A percentile compares a stretch with the other conserved stretches of the same genome.
Conservation (phyloP, 345 rosid species). For the Hibiscus mutabilis region DNA sequence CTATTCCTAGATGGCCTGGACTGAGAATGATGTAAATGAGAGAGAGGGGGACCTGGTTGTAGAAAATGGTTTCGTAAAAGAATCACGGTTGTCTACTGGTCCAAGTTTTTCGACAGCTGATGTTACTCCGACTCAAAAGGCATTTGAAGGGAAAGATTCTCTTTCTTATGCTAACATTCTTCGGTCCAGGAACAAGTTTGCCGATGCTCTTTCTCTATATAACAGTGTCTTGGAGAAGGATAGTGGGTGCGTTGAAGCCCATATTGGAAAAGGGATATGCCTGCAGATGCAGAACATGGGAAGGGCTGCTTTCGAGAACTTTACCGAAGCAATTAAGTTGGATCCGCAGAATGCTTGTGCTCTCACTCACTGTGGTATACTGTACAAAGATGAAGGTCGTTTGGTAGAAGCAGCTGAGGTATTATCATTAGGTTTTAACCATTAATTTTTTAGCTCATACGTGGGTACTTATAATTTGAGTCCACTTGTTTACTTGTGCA, state of each 20-base stretch:
- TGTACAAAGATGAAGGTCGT: conserved; percentile 94
- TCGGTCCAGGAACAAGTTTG: conserved; percentile 93
- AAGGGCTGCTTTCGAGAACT: conserved; percentile 77
- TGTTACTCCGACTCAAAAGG: conserved; percentile 32
- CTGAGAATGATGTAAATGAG: conserved; percentile 50
- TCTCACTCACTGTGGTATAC: conserved; percentile 85
- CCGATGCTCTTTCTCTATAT: conserved; percentile 75
- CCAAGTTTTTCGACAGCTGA: conserved; percentile 29
- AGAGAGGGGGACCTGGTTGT: conserved; percentile 33
- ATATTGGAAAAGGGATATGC: conserved; percentile 96
- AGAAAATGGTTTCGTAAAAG: conserved; percentile 72
- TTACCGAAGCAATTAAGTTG: conserved; percentile 75
- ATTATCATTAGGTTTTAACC: conserved; percentile 2
- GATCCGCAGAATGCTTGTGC: conserved; percentile 93
- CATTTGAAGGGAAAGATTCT: conserved; percentile 54
- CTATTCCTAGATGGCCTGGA: conserved; percentile 45
- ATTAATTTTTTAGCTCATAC: not conserved
- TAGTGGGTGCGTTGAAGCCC: conserved; percentile 63
- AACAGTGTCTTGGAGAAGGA: conserved; percentile 71
- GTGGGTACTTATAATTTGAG: not conserved
- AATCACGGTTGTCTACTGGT: conserved; percentile 41
- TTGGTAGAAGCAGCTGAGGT: conserved; percentile 96
- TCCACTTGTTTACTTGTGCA: conserved; percentile 20
- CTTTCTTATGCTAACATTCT: conserved; percentile 86
- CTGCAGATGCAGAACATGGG: conserved; percentile 92